These are phyloP conservation scores for Moniliophthora roreri DNA, from an alignment of 1,284 basidiomycete species.

Conservation along the genomic window DNA sequence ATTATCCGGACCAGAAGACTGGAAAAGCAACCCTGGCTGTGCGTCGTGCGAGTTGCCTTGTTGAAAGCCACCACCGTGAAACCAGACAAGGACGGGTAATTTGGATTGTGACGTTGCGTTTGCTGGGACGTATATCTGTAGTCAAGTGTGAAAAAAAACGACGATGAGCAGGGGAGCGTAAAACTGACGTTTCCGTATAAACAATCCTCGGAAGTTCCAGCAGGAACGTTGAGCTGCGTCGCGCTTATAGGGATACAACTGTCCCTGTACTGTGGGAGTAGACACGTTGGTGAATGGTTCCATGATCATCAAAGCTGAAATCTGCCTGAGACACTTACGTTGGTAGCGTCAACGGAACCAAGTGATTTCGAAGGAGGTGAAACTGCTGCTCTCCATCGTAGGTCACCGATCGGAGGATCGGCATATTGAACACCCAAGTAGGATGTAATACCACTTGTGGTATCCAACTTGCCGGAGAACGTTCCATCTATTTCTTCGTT, in stretches of 20 bases:
- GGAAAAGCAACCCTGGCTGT: conserved; percentile 27
- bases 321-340: conserved; percentile 19
- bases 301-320: neutral
- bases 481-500: conserved; percentile 40
- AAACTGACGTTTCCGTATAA: conserved; percentile 38
- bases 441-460: conserved; percentile 28
- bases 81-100: conserved; percentile 36
- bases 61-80: conserved; percentile 40
- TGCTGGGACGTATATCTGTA: conserved; percentile 32
- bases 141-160: neutral
- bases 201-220: conserved; percentile 38
- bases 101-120: conserved; percentile 18
- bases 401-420: conserved; percentile 34
- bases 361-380: conserved; percentile 34
- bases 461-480: conserved; percentile 31
- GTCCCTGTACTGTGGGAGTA: conserved; percentile 27
- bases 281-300: conserved; percentile 3
- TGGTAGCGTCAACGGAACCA: conserved; percentile 33
- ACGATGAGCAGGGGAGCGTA: neutral
- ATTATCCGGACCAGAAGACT: conserved; percentile 20
- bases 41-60: conserved; percentile 29
- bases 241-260: conserved; percentile 28
- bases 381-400: conserved; percentile 38
- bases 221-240: conserved; percentile 21
- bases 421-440: conserved; percentile 38